phyloP scores from a whole-genome alignment of 148 eudicot genomes.

The Rhododendron simsii region DNA sequence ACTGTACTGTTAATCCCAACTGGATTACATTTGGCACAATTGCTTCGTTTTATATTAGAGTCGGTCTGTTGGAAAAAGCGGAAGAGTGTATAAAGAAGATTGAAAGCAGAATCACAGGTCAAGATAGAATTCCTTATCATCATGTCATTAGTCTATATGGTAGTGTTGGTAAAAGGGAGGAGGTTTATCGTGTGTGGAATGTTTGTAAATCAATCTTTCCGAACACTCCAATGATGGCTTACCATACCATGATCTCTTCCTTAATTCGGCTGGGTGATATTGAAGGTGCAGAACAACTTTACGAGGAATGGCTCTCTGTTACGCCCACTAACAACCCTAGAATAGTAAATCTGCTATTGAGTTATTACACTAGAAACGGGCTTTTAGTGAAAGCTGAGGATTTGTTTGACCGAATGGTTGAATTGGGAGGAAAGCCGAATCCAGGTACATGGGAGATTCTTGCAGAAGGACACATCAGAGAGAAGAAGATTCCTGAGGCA shows the following conservation, averaged over 20 bases:
- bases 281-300: conserved; percentile 66
- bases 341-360: conserved; percentile 61
- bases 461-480: conserved; percentile 49
- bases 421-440: conserved; percentile 60
- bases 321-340: conserved; percentile 56
- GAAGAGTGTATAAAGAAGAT: conserved; percentile 55
- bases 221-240: conserved; percentile 53
- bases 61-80: conserved; percentile 49
- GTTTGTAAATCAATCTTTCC: conserved; percentile 49
- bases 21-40: conserved; percentile 80
- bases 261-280: conserved; percentile 65
- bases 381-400: conserved; percentile 48
- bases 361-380: conserved; percentile 52
- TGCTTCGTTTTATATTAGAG: conserved; percentile 65
- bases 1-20: conserved; percentile 39
- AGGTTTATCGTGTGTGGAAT: conserved; percentile 73
- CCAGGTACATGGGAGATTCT: conserved; percentile 74
- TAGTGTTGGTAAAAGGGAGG: conserved; percentile 60
- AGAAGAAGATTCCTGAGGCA: conserved; percentile 51
- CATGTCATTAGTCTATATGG: conserved; percentile 75
- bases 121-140: conserved; percentile 62
- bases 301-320: conserved; percentile 63
- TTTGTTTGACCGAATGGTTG: conserved; percentile 54
- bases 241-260: conserved; percentile 65
- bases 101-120: conserved; percentile 50